Conservation (phyloP, 2,329 filamentous ascomycete genomes). For the Coleophoma eucalyptorum region DNA sequence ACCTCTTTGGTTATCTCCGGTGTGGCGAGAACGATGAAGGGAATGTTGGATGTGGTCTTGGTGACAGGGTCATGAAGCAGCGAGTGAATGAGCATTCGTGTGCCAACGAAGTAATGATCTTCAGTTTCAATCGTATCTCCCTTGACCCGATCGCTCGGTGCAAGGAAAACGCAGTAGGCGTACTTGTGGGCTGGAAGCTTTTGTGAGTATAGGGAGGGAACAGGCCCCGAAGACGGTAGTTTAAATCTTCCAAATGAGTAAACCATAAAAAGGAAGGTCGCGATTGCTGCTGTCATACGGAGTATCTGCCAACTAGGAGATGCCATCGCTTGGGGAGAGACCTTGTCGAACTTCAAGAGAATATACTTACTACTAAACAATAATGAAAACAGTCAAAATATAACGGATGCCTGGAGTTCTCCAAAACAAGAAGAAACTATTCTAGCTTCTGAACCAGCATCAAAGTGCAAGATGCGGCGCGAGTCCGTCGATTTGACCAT, state of each 20-base stretch:
- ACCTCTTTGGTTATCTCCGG: conserved; percentile 20
- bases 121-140: conserved; percentile 6
- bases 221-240: neutral
- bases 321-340: no score
- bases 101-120: conserved; percentile 29
- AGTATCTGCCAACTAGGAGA: no score
- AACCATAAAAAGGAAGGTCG: neutral
- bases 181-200: neutral
- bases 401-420: no score
- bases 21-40: conserved; percentile 30
- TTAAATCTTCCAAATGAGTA: neutral
- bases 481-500: no score
- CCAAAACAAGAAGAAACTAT: no score
- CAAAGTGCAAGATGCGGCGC: no score
- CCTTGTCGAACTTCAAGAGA: no score
- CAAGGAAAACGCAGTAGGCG: neutral
- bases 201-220: neutral
- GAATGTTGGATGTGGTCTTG: conserved; percentile 20
- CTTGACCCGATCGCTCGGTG: neutral
- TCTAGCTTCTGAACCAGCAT: no score
- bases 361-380: no score
- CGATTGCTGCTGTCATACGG: neutral
- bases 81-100: conserved; percentile 32
- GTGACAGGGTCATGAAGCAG: conserved; percentile 28
- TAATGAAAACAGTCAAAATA: no score